Base-by-base conservation (phyloP, 352 stramenopile genomes). In the Phytophthora fragariaefolia region DNA sequence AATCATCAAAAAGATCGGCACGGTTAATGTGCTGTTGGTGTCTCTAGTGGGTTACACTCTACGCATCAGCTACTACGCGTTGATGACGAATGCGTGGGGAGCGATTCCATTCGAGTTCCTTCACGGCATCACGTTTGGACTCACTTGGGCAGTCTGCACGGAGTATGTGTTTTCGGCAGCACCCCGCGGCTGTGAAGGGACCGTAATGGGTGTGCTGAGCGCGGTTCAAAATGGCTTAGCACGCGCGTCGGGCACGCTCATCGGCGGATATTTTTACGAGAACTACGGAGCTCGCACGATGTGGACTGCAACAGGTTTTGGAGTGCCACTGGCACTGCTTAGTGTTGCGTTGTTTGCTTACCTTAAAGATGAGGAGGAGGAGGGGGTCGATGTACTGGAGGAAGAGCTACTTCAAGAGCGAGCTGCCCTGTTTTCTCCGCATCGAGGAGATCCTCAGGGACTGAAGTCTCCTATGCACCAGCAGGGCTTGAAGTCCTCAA, bases 41-140 rank as follows among this genome's bases (percentile, higher is more conserved):
- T 90, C 83, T 4, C 83, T 90, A 18, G 62, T 73, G 7, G 85
- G 76, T 7, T 93, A 91, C 58, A 76, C 75, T 3, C 49, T 84
- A 27, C 81, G 85, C 45, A 82, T 91, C 62, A 78, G 71, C 8
- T 92, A 80, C 71, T 85, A 91, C 46, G 81, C 80, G 17, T 58
- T 90, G 51, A 92, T 93, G 83, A 86, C 76, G 30, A 90, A 91
- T 56, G 71, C 85, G 12, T 93, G 85, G 83, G 79, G 70, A 17
- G 83, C 80, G 2, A 91, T 92, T 50, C 85, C 85, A 24, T 90
- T 92, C 58, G 85, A 92, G 58, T 85, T 92, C 28, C 69, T 93
- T 34, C 85, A 93, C 62, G 85, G 85, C 15, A 58, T 85, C 53
- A 91, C 85, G 6, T 93, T 90, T 61, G 82, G 80, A 6, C 63